phyloP scores from a whole-genome alignment of 2,329 filamentous ascomycete species.

The Botrytis fabae region DNA sequence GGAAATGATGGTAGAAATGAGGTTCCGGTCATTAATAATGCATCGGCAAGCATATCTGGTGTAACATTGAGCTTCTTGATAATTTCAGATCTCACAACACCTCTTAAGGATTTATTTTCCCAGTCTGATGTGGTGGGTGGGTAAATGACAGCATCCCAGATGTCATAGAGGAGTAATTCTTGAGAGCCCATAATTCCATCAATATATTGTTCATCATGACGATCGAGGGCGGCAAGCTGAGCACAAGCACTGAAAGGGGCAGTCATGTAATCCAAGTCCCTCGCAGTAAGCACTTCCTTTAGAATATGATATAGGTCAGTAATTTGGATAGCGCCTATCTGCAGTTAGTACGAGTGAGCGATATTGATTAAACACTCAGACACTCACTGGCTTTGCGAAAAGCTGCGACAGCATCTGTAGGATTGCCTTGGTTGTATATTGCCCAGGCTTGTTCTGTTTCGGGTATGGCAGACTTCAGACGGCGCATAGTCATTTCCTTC shows the following conservation, averaged over 20 bases:
- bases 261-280: slow-evolving; percentile 73
- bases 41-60: slow-evolving; percentile 78
- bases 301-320: slow-evolving; percentile 75
- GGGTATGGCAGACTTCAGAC: slow-evolving; percentile 63
- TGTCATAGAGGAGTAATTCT: slow-evolving; percentile 82
- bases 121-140: slow-evolving; percentile 66
- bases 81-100: slow-evolving; percentile 66
- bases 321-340: slow-evolving; percentile 65
- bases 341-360: slow-evolving; percentile 37
- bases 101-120: slow-evolving; percentile 63
- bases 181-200: slow-evolving; percentile 81
- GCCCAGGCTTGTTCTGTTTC: slow-evolving; percentile 82
- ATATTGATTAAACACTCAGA: not conserved
- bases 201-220: slow-evolving; percentile 64
- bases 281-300: slow-evolving; percentile 69
- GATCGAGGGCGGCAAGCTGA: slow-evolving; percentile 81
- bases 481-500: slow-evolving; percentile 66
- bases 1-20: slow-evolving; percentile 79
- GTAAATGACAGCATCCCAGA: slow-evolving; percentile 72
- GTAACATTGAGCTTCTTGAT: slow-evolving; percentile 66
- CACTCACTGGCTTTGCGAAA: slow-evolving; percentile 78
- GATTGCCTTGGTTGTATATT: slow-evolving; percentile 78
- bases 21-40: slow-evolving; percentile 79
- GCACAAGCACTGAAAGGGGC: slow-evolving; percentile 86
- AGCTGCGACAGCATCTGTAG: slow-evolving; percentile 77